A percentile compares a stretch with the other conserved stretches of the same genome.
These are phyloP conservation scores for Malus domestica DNA, from an alignment of 306 rosid genomes.

Conservation along the genomic window DNA sequence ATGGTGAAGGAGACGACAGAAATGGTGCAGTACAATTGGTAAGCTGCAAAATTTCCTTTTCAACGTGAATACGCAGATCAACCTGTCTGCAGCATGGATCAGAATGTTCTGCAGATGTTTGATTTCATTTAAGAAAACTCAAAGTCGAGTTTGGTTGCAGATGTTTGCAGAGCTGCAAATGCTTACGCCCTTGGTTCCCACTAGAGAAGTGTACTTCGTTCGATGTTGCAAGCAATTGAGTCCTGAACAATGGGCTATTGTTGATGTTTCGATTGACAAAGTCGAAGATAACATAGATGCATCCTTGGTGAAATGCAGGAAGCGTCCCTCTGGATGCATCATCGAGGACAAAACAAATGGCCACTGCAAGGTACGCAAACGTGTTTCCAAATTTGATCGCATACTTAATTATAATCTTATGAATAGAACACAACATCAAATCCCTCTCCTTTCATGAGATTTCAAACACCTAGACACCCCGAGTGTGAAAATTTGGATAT, in stretches of 20 bases:
- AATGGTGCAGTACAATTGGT: conserved; percentile 88
- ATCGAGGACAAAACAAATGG: conserved; percentile 90
- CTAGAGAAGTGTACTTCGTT: conserved; percentile 91
- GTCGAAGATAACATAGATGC: conserved; percentile 84
- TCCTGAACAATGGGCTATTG: conserved; percentile 81
- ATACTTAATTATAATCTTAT: neutral
- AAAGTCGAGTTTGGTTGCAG: conserved; percentile 30
- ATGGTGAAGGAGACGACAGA: conserved; percentile 62
- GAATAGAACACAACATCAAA: neutral
- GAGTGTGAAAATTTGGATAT: neutral
- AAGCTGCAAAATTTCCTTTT: conserved; percentile 9
- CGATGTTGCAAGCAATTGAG: conserved; percentile 72
- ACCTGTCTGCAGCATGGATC: neutral
- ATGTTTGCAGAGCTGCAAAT: conserved; percentile 96
- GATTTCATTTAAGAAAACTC: neutral
- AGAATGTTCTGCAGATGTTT: conserved; percentile 54
- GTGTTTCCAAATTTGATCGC: neutral
- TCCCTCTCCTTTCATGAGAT: neutral
- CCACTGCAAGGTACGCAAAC: conserved; percentile 73
- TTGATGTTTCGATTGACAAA: conserved; percentile 82
- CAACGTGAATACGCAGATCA: neutral
- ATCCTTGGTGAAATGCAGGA: conserved; percentile 74
- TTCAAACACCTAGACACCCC: neutral
- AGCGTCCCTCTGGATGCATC: conserved; percentile 95
- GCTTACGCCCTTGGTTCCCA: conserved; percentile 88